Base-by-base conservation (phyloP, 805 yeast species). In the Candida namnaoensis region DNA sequence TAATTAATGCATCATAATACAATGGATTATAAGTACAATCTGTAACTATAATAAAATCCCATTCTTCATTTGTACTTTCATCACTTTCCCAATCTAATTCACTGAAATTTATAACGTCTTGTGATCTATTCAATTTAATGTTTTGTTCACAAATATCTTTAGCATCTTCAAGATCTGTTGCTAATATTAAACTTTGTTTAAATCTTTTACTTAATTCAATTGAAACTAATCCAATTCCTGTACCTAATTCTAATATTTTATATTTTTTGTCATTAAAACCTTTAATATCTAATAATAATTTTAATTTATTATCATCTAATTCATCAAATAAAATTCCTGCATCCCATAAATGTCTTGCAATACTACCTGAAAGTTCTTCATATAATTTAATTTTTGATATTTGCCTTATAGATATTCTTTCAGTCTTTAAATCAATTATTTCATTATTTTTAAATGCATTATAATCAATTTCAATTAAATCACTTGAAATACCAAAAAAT, bases 291-390 rank as follows among this genome's bases (percentile, higher is more conserved):
- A 35, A 35, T 6, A 53, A 44, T 2, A 43, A 23, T 4, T 42
- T 9, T 5, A 54, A 30, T 14, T 46, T 39, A 3, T 23, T 28
- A 11, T n/a, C 30, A 3, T 43, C 15, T 7, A 51, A 15, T 13
- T 41, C 42, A 38, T 46, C 49, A 8, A 56, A 38, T 11, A 51
- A 28, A 5, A 62, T 48, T 2, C 67, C 69, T 7, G 65, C 67
- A 44, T 66, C 70, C 73, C 73, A 68, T 19, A 68, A 43, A 44
- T 68, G 72, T 33, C 68, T 51, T 13, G 71, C 72, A 27, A 68
- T 62, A 39, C 58, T 62, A 34, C 66, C 60, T 2, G 69, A 66
- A 0, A 62, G 46, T 37, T 68, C 71, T 42, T 68, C 72, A 28
- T 44, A 45, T 27, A 66, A 32, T 14, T 38, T 14, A 1, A 44